Conservation (phyloP, 73 alveolate species). For the Stentor roeselii region DNA sequence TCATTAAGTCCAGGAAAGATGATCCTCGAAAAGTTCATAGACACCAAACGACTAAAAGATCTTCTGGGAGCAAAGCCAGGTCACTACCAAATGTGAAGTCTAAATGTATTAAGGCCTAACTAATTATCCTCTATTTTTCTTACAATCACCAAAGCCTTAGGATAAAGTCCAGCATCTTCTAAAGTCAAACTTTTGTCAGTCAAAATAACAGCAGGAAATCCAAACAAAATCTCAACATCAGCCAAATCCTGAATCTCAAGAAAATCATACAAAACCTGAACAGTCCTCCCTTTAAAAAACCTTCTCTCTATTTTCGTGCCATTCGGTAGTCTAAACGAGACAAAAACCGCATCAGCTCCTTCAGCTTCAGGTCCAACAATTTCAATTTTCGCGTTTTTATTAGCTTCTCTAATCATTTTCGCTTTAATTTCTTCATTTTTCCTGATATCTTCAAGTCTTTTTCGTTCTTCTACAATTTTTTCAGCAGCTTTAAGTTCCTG, state of each 20-base stretch:
- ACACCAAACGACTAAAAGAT: neutral
- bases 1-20: neutral
- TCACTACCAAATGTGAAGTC: too few species aligned
- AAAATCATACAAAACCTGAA: slow-evolving; percentile 6
- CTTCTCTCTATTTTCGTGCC: slow-evolving; percentile 8
- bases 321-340: slow-evolving; percentile 14
- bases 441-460: slow-evolving; percentile 1
- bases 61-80: neutral
- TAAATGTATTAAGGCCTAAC: too few species aligned
- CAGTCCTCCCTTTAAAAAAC: neutral
- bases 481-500: slow-evolving; percentile 21
- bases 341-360: neutral
- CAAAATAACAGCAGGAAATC: neutral
- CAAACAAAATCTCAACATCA: neutral
- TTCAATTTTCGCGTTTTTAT: neutral
- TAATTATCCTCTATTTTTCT: too few species aligned
- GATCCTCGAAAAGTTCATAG: neutral
- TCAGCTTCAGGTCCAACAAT: neutral
- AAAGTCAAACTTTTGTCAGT: neutral
- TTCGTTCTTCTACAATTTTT: neutral
- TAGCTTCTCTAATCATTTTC: neutral
- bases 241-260: neutral
- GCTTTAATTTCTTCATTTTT: neutral
- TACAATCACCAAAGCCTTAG: neutral
- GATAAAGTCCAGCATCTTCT: slow-evolving; percentile 15